Conservation (phyloP, 1,139 yeast species). For the Yamadazyma blattariae region DNA sequence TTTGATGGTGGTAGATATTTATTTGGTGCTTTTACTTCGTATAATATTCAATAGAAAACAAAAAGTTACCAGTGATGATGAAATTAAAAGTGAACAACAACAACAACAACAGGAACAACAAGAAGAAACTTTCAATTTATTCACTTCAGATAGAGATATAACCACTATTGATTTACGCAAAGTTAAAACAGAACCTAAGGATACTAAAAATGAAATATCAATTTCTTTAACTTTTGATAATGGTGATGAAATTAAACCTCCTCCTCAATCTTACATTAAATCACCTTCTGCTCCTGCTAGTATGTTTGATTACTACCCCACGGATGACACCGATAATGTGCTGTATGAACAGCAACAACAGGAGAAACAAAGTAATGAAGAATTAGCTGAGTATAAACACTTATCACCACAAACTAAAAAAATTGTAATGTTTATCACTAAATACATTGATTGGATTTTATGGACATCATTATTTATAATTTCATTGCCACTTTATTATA, state of each 20-base stretch:
- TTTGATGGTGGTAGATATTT: conserved; percentile 46
- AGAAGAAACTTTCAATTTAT: conserved; percentile 9
- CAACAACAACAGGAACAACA: background rate
- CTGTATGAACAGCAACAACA: too few relatives aligned
- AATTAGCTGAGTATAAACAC: background rate
- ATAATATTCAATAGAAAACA: conserved; percentile 16
- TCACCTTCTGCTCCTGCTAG: conserved; percentile 8
- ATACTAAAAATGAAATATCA: background rate
- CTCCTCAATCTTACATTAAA: conserved; percentile 18
- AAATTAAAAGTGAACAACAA: background rate
- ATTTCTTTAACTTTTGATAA: conserved; percentile 11
- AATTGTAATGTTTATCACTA: conserved; percentile 38
- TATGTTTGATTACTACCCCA: background rate
- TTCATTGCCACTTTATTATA: conserved; percentile 56
- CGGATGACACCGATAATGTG: too few relatives aligned
- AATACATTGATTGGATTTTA: conserved; percentile 55
- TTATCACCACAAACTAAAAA: conserved; percentile 15
- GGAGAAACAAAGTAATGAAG: background rate
- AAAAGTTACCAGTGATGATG: conserved; percentile 3
- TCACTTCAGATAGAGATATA: conserved; percentile 34
- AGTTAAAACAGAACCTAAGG: conserved; percentile 14
- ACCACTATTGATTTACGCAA: conserved; percentile 24
- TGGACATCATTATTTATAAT: conserved; percentile 45
- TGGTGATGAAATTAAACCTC: conserved; percentile 20
- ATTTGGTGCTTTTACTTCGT: conserved; percentile 32